These are phyloP conservation scores for Penicillium freii DNA, from an alignment of 2,329 filamentous ascomycete genomes.

Conservation along the genomic window DNA sequence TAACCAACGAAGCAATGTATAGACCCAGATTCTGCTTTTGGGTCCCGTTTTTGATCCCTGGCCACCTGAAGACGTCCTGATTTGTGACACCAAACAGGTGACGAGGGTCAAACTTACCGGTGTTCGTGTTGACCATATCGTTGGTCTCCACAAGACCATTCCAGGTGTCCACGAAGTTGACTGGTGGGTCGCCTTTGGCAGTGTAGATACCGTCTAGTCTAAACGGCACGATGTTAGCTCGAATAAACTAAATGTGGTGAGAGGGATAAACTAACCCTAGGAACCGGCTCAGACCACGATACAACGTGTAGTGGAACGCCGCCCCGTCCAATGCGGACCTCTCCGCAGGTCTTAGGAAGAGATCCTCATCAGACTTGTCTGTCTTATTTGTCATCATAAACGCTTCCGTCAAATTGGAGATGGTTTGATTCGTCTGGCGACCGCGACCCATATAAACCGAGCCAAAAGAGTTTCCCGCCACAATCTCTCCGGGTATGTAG, in stretches of 20 bases:
- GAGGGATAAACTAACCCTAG: slow-evolving; percentile 41
- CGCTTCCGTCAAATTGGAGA: slow-evolving; percentile 49
- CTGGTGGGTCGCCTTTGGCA: slow-evolving; percentile 53
- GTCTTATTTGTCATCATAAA: slow-evolving; percentile 46
- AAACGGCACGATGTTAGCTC: neutral
- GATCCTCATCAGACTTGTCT: slow-evolving; percentile 35
- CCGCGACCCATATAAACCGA: slow-evolving; percentile 62
- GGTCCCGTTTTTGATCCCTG: slow-evolving; percentile 54
- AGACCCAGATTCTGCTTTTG: slow-evolving; percentile 57
- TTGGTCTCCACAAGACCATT: slow-evolving; percentile 56
- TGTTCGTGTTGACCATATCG: slow-evolving; percentile 60
- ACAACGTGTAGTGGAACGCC: slow-evolving; percentile 63
- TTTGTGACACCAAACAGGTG: slow-evolving; percentile 65
- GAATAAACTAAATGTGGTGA: neutral
- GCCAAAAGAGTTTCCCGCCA: slow-evolving; percentile 60
- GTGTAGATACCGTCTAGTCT: slow-evolving; percentile 55
- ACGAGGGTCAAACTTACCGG: slow-evolving; percentile 60
- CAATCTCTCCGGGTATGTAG: slow-evolving; percentile 63
- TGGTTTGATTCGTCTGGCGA: slow-evolving; percentile 52
- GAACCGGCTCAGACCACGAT: slow-evolving; percentile 59
- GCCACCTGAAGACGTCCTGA: slow-evolving; percentile 66
- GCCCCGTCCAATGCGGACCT: slow-evolving; percentile 58
- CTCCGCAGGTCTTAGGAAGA: slow-evolving; percentile 50
- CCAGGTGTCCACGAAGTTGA: slow-evolving; percentile 57
- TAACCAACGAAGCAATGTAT: slow-evolving; percentile 58